phyloP scores from a whole-genome alignment of 257 asterid genomes.

The Galeopsis tetrahit region DNA sequence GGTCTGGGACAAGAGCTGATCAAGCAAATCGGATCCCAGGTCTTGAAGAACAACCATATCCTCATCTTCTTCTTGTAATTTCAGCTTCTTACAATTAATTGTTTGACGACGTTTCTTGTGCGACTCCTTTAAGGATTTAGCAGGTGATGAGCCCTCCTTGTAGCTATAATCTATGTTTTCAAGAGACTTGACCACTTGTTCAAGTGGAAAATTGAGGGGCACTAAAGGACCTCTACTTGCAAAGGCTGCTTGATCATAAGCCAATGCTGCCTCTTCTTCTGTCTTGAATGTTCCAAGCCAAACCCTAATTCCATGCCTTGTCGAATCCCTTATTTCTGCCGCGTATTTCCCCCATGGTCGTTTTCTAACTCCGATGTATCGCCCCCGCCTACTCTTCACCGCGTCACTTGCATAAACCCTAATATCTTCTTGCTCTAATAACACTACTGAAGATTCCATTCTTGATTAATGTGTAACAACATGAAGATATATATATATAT shows the following conservation, averaged over 20 bases:
- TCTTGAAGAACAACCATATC: constrained; percentile 38
- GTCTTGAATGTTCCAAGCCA: constrained; percentile 50
- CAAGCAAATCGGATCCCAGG: constrained; percentile 46
- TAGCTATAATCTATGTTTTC: constrained; percentile 37
- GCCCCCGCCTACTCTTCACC: neutral
- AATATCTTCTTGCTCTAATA: constrained; percentile 10
- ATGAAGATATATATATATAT: too few species aligned
- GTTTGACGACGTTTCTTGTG: constrained; percentile 28
- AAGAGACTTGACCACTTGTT: constrained; percentile 39
- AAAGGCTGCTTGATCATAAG: constrained; percentile 49
- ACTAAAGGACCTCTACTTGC: constrained; percentile 37
- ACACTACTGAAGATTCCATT: neutral
- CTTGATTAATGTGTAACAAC: neutral
- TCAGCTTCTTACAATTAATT: neutral
- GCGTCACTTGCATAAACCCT: neutral
- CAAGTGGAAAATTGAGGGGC: constrained; percentile 37
- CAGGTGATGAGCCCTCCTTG: constrained; percentile 44
- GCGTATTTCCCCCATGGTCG: constrained; percentile 51
- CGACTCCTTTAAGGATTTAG: constrained; percentile 43
- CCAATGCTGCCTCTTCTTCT: constrained; percentile 46
- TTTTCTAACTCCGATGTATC: constrained; percentile 42
- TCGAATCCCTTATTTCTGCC: constrained; percentile 49
- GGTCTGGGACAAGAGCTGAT: constrained; percentile 30
- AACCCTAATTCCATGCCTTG: constrained; percentile 43
- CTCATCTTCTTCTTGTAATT: neutral